Percentiles rank a stretch among this genome's conserved stretches.
Conservation (phyloP, 257 asterid species). For the Petrea volubilis region DNA sequence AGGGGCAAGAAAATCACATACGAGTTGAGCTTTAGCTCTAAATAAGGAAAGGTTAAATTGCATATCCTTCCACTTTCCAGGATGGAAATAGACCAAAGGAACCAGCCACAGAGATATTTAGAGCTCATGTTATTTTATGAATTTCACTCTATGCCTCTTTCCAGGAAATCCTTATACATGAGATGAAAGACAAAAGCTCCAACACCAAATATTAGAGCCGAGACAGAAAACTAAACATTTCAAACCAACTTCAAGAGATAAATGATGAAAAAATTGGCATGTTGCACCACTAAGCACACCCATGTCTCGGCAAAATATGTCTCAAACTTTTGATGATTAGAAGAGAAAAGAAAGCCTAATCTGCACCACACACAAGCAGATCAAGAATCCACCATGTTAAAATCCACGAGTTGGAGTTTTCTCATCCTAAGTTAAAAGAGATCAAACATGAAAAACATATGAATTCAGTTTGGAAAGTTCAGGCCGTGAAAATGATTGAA, state of each 20-base stretch:
- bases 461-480: neutral
- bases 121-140: conserved; percentile 6
- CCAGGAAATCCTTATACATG: neutral
- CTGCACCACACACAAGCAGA: neutral
- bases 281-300: neutral
- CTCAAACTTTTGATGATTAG: neutral
- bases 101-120: neutral
- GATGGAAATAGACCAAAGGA: neutral
- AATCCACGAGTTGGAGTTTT: neutral
- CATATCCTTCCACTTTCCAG: neutral
- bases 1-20: neutral
- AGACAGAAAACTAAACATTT: neutral
- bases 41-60: neutral
- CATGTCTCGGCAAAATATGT: neutral
- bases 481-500: neutral
- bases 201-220: neutral
- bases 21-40: neutral
- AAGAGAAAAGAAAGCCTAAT: neutral
- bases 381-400: neutral
- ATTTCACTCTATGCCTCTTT: neutral
- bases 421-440: conserved; percentile 7
- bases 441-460: neutral
- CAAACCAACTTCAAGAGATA: neutral
- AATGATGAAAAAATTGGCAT: neutral
- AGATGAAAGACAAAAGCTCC: neutral